Base-by-base conservation (phyloP, 306 rosid species). In the Canavalia ensiformis region DNA sequence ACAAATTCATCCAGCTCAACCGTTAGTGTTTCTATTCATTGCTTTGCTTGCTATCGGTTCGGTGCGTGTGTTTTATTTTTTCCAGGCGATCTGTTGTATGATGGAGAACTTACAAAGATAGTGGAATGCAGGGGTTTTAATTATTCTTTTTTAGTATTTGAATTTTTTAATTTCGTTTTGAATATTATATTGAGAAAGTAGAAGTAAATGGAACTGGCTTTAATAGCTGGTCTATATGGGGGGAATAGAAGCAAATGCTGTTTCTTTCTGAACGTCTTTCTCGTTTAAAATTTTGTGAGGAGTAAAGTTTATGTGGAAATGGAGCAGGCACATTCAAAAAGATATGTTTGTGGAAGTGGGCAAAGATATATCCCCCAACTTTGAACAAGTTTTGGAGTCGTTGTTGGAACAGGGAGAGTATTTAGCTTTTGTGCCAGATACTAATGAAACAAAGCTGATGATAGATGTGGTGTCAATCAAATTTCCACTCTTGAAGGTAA, bases 321-420 rank as follows among this genome's bases (percentile, higher is more conserved):
- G 84, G 86, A 68, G 62, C 92, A 95, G 99, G 94, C 86, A 95
- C 86, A 87, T 95, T 63, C 83, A 42, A n/a, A 86, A 88, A 77
- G 90, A 72, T 18, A 83, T 91, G 93, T 90, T 89, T 82, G 92
- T 90, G 70, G 99, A 95, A 91, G 95, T 95, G 83, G 99, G 99
- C 73, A 87, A 83, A 84, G 99, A 94, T 52, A 82, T 86, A 39
- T 95, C 99, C 73, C 99, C 97, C 31, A 91, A 71, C 85, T 89
- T 95, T 82, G 89, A 89, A 87, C 89, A 89, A 83, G 69, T 95
- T 71, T 80, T 95, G 84, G 87, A 84, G 75, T 86, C 84, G 13
- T 89, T 95, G 76, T 67, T 52, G 89, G 87, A 78, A 9, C 55
- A 85, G 59, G 92, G 87, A 82, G 99, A 95, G 84, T 86, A 79